phyloP scores from a whole-genome alignment of 148 eudicot genomes.

The Rhododendron ferrugineum region DNA sequence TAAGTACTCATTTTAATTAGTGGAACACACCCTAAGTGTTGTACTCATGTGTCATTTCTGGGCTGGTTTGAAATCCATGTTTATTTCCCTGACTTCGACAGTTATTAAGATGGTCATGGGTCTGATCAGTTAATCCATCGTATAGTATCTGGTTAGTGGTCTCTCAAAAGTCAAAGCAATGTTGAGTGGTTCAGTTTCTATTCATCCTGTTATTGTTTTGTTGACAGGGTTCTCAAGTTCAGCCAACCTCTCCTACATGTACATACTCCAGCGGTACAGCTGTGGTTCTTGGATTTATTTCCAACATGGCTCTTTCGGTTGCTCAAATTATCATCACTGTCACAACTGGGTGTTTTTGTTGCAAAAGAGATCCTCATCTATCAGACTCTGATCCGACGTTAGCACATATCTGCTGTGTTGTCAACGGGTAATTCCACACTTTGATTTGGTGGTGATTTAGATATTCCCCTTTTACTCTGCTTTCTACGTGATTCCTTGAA shows the following conservation, averaged over 20 bases:
- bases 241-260: slow-evolving; percentile 40
- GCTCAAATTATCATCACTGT: slow-evolving; percentile 14
- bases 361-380: slow-evolving; percentile 48
- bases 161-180: background rate
- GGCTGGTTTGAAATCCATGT: background rate
- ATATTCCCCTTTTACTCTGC: background rate
- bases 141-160: background rate
- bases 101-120: too few species aligned
- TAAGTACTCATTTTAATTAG: too few species aligned
- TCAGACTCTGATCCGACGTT: slow-evolving; percentile 49
- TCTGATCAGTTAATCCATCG: background rate
- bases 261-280: slow-evolving; percentile 78
- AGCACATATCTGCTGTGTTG: slow-evolving; percentile 59
- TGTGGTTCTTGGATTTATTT: slow-evolving; percentile 56
- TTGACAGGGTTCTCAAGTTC: slow-evolving; percentile 54
- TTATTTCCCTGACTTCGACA: too few species aligned
- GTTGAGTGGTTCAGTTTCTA: background rate
- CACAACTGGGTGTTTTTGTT: slow-evolving; percentile 72
- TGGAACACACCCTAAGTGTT: background rate
- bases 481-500: background rate
- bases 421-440: slow-evolving; percentile 59
- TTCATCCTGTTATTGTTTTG: background rate
- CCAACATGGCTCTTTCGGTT: slow-evolving; percentile 61
- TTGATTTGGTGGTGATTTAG: background rate
- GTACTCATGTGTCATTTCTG: background rate